Evolutionary conservation across 352 stramenopile genomes (phyloP).

Genomic region (Pythium volutum): DNA sequence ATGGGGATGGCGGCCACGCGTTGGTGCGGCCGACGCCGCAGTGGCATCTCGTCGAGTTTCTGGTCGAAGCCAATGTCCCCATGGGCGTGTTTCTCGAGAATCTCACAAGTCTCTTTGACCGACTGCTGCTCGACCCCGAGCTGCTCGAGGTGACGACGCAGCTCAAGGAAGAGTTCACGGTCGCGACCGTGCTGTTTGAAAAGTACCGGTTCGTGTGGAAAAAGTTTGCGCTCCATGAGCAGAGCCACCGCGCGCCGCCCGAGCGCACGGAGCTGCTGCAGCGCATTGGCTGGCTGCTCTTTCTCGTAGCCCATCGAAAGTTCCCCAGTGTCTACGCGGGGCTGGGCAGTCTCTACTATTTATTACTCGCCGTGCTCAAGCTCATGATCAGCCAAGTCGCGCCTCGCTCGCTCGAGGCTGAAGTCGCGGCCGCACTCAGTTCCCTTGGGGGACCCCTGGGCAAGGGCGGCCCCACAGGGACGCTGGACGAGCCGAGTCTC

Average conservation of each 20-base stretch:
- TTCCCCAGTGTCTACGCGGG: conserved; percentile 44
- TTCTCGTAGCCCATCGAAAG: conserved; percentile 55
- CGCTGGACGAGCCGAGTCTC: conserved; percentile 21
- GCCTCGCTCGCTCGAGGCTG: conserved; percentile 58
- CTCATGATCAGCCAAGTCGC: conserved; percentile 46
- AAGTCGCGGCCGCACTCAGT: conserved; percentile 76
- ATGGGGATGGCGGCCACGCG: background rate
- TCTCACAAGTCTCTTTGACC: conserved; percentile 79
- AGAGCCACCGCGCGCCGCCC: conserved; percentile 12
- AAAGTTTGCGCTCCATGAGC: conserved; percentile 27
- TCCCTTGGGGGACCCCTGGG: conserved; percentile 39
- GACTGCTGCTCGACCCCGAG: conserved; percentile 66
- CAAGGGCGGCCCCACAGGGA: conserved; percentile 1
- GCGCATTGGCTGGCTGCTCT: conserved; percentile 73
- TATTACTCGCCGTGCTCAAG: conserved; percentile 73
- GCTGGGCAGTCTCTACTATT: conserved; percentile 70
- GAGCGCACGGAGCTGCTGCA: conserved; percentile 43
- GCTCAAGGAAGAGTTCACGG: conserved; percentile 79
- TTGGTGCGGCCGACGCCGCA: background rate
- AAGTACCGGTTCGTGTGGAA: conserved; percentile 75
- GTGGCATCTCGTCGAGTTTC: conserved; percentile 28
- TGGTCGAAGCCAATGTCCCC: conserved; percentile 46
- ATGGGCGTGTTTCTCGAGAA: conserved; percentile 65
- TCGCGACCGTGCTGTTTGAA: conserved; percentile 68
- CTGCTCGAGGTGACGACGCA: conserved; percentile 65